Conservation (phyloP, 1,284 basidiomycete genomes). For the Tranzscheliella williamsii region DNA sequence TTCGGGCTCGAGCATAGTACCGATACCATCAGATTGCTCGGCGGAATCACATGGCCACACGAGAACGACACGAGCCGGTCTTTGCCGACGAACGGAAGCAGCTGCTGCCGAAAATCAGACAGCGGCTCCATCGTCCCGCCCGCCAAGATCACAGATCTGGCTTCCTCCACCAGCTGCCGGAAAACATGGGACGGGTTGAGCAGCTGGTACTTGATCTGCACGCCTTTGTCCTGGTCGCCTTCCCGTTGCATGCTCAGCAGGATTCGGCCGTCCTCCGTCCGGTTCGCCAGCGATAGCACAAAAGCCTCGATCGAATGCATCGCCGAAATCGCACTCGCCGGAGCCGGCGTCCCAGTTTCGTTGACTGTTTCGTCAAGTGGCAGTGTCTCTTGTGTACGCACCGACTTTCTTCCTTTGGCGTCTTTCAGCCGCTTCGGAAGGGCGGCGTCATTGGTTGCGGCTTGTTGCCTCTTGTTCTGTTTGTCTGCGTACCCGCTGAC, state of each 20-base stretch:
- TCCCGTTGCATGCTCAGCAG: constrained; percentile 5
- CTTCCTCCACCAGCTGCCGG: constrained; percentile 75
- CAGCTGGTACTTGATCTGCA: constrained; percentile 85
- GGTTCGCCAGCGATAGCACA: constrained; percentile 77
- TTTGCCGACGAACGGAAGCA: constrained; percentile 73
- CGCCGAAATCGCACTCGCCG: constrained; percentile 68
- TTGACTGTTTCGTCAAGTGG: neutral
- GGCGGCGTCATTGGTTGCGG: constrained; percentile 62
- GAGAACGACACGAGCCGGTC: constrained; percentile 77
- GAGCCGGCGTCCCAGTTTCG: neutral
- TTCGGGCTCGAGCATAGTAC: constrained; percentile 78
- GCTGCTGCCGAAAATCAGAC: constrained; percentile 80
- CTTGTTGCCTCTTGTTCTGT: constrained; percentile 65
- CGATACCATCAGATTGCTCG: constrained; percentile 75
- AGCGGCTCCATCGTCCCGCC: constrained; percentile 98
- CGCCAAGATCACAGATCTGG: constrained; percentile 81
- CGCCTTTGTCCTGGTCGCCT: constrained; percentile 18
- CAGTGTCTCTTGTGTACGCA: neutral
- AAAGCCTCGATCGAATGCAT: constrained; percentile 84
- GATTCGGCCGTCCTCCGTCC: constrained; percentile 72
- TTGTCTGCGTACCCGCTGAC: constrained; percentile 79
- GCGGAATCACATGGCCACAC: constrained; percentile 89
- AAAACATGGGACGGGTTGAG: constrained; percentile 92
- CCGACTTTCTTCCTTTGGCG: neutral
- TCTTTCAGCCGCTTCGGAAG: neutral